Conservation (phyloP, 345 rosid genomes). For the Garcia nutans region DNA sequence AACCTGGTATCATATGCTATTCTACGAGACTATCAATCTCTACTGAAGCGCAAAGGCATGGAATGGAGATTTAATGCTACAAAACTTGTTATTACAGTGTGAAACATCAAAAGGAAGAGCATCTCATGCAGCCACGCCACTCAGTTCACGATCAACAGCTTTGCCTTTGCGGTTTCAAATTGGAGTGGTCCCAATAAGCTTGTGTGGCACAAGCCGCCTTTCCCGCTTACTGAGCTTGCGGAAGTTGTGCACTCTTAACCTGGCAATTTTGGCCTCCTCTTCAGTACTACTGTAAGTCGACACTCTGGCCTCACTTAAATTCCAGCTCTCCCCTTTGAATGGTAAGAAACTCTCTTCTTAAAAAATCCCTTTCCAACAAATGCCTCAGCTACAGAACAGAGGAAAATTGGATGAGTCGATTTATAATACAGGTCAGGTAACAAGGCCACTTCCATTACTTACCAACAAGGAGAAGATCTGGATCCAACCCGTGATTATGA, state of each 20-base stretch:
- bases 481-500: constrained; percentile 88
- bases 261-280: constrained; percentile 89
- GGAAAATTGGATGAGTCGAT: neutral
- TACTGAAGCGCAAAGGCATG: neutral
- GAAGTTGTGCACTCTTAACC: constrained; percentile 71
- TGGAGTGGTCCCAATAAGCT: constrained; percentile 80
- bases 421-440: neutral
- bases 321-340: constrained; percentile 65
- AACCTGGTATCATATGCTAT: neutral
- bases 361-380: constrained; percentile 82
- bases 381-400: constrained; percentile 66
- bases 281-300: constrained; percentile 78
- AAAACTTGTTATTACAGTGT: neutral
- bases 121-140: constrained; percentile 4
- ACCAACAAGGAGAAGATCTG: constrained; percentile 86
- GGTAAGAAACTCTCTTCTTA: constrained; percentile 62
- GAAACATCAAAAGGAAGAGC: neutral
- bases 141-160: constrained; percentile 6
- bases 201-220: constrained; percentile 66
- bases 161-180: constrained; percentile 75
- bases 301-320: constrained; percentile 60
- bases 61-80: neutral
- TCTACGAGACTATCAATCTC: neutral
- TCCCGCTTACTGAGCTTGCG: constrained; percentile 73
- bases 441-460: constrained; percentile 26